Evolutionary conservation across 2,329 filamentous ascomycete species (phyloP), one percentile per base, ranked within the genome.

Genomic region (Ceratocystis lukuohia): DNA sequence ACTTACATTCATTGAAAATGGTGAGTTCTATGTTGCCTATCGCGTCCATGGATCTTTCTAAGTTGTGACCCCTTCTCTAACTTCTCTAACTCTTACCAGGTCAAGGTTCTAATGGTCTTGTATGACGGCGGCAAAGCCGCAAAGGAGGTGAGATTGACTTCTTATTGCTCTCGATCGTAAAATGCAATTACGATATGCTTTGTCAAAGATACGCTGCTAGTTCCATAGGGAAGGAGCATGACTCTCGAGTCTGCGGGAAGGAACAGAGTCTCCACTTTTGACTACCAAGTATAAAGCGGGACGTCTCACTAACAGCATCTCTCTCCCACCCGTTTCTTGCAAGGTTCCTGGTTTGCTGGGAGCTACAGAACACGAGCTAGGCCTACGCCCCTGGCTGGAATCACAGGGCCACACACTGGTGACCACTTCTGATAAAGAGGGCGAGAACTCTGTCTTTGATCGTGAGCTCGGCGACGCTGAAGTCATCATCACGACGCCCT

Each of bases 401-500:
- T 89, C 93, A 69, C 88, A 95, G 77, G 94, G 94, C 73, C 94
- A 99, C 85, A 95, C 90, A 70, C 85, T 99, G 69, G 84, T 99
- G 72, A 99, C 94, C 73, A 99, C 94, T 70, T 96, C 92, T 59
- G 91, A 96, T 83, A 99, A 99, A 83, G 94, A 99, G 73, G 88
- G 91, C 71, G 88, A 91, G 80, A 84, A 88, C 83, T 97, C 93
- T 69, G 88, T 83, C 71, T 97, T 99, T 68, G 94, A 97, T 79
- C 84, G 92, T 81, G 91, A 99, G 80, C 85, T 99, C 66, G 91
- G 94, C 69, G 94, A 97, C 75, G 91, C 94, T 69, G 94, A 99
- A 79, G 83, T 99, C 78, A 97, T 99, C 84, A 97, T 99, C 79
- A 99, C 94, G 72, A 99, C 94, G 67, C 94, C 94, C 89, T 97